A percentile compares a stretch with the other conserved stretches of the same genome.
These are phyloP conservation scores for Colletotrichum siamense DNA, from an alignment of 2,329 filamentous ascomycete genomes.

Conservation along the genomic window DNA sequence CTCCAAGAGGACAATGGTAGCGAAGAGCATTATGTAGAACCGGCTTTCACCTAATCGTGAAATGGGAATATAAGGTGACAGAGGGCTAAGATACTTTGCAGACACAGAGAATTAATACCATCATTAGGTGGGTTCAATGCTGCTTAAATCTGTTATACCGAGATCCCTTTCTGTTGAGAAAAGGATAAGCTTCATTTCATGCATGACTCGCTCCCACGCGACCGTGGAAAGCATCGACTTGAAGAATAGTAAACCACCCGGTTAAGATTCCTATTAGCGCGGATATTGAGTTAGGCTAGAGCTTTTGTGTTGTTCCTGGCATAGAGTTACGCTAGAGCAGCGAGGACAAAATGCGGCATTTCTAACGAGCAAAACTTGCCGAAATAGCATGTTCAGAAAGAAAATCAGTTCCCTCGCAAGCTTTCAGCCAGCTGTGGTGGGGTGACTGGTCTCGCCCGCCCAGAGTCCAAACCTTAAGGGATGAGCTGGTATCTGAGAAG, in stretches of 20 bases:
- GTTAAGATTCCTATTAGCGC: neutral
- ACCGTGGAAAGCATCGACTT: neutral
- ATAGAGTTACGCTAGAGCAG: neutral
- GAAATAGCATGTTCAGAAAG: neutral
- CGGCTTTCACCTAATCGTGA: neutral
- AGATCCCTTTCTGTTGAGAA: neutral
- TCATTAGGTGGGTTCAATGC: neutral
- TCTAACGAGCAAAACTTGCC: neutral
- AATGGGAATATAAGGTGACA: neutral
- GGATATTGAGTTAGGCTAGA: neutral
- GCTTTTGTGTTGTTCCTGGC: neutral
- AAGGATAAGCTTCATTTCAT: neutral
- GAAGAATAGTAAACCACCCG: neutral
- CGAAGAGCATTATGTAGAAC: neutral
- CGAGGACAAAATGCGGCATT: neutral
- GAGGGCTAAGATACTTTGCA: neutral
- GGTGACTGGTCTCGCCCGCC: neutral
- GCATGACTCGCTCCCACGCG: neutral
- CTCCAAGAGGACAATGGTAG: neutral
- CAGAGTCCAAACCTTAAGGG: neutral
- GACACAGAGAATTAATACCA: accelerated
- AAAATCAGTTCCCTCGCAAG: neutral
- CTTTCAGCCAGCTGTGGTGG: neutral
- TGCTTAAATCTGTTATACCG: neutral
- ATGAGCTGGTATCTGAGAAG: neutral